Evolutionary conservation across 495 filamentous ascomycete species (phyloP).

Genomic region (Penicillium daleae): DNA sequence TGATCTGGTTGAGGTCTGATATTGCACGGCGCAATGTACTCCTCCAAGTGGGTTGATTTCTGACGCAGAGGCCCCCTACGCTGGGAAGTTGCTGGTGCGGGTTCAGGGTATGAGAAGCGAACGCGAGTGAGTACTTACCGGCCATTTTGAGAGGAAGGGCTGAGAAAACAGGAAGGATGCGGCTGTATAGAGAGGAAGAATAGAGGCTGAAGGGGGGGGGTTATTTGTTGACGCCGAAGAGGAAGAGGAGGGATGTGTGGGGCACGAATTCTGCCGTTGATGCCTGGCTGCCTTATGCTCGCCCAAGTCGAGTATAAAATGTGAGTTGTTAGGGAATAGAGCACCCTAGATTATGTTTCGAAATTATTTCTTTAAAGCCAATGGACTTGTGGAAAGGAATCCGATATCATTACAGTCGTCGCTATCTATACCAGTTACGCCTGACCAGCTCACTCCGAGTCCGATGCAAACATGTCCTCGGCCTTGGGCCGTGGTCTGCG

Average conservation of each 20-base stretch:
- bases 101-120: background rate
- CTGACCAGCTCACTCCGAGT: conserved; percentile 42
- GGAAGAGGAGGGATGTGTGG: conserved; percentile 24
- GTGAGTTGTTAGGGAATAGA: background rate
- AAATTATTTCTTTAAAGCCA: background rate
- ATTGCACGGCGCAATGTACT: conserved; percentile 20
- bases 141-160: conserved; percentile 40
- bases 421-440: conserved; percentile 3
- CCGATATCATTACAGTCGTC: conserved; percentile 26
- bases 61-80: background rate
- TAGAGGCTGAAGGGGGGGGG: conserved; percentile 22
- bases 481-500: conserved; percentile 73
- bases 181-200: conserved; percentile 18
- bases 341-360: background rate
- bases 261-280: conserved; percentile 35
- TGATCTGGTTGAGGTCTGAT: conserved; percentile 9
- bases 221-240: conserved; percentile 41
- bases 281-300: conserved; percentile 28
- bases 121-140: conserved; percentile 31
- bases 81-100: too few species aligned
- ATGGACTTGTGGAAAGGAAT: background rate
- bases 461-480: conserved; percentile 90
- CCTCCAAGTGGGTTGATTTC: background rate
- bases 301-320: conserved; percentile 15
- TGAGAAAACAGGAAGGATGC: conserved; percentile 1